Percentiles rank a stretch among this genome's conserved stretches.
These are phyloP conservation scores for Chalciporus piperatus DNA, from an alignment of 768 basidiomycete genomes.

Conservation along the genomic window DNA sequence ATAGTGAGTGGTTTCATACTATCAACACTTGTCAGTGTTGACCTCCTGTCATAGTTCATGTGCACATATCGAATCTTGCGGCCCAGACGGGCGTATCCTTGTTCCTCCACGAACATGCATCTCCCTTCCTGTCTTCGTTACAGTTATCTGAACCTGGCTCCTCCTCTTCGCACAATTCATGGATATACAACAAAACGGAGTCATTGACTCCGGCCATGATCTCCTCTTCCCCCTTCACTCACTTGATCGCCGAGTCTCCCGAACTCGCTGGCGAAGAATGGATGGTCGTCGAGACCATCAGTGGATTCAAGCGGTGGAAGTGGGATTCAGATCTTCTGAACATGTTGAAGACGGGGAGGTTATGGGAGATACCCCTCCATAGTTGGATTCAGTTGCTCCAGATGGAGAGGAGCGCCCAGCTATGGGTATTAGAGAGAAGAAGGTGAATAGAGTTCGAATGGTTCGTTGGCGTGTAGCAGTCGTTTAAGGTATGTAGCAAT, in stretches of 20 bases:
- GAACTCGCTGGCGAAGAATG: constrained; percentile 34
- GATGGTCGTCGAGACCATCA: constrained; percentile 42
- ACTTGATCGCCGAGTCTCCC: constrained; percentile 55
- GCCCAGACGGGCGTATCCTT: constrained; percentile 90
- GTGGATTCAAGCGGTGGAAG: constrained; percentile 44
- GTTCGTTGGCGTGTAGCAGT: background rate
- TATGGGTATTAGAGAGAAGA: constrained; percentile 50
- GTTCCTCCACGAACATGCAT: constrained; percentile 70
- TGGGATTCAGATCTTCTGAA: constrained; percentile 15
- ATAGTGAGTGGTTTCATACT: constrained; percentile 24
- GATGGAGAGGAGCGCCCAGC: constrained; percentile 38
- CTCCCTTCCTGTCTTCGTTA: constrained; percentile 39
- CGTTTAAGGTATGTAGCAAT: background rate
- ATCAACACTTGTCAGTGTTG: background rate
- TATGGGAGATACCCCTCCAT: constrained; percentile 23
- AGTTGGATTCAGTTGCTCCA: constrained; percentile 30
- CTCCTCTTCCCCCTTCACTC: constrained; percentile 46
- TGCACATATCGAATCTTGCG: constrained; percentile 83
- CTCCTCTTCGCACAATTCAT: constrained; percentile 26
- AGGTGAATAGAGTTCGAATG: background rate
- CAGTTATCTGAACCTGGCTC: constrained; percentile 10
- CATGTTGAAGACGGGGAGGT: constrained; percentile 18
- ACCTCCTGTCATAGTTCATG: constrained; percentile 41
- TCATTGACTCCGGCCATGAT: constrained; percentile 46
- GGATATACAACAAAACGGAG: constrained; percentile 87